Conservation (phyloP, 1,284 basidiomycete species). For the Wallemia hederae region DNA sequence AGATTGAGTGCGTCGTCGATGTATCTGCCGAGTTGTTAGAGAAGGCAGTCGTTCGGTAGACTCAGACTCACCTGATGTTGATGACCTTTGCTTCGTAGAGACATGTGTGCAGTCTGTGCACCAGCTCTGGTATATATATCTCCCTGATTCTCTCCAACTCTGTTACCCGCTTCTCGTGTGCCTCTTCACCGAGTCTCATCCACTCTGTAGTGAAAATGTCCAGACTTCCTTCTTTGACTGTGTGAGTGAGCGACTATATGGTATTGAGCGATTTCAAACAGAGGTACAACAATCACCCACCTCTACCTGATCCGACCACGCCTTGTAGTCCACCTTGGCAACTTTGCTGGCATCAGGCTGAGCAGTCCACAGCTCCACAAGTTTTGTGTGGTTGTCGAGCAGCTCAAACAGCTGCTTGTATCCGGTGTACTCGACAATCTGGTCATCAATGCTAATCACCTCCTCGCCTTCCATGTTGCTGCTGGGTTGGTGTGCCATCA, state of each 20-base stretch:
- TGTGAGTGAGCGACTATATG: background rate
- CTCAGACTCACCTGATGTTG: slow-evolving; percentile 34
- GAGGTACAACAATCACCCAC: slow-evolving; percentile 15
- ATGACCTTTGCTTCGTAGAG: slow-evolving; percentile 34
- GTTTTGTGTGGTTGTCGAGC: slow-evolving; percentile 13
- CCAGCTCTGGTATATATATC: slow-evolving; percentile 68
- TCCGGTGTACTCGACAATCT: slow-evolving; percentile 13
- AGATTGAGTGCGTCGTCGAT: slow-evolving; percentile 48
- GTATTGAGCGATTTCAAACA: background rate
- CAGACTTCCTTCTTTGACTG: slow-evolving; percentile 23
- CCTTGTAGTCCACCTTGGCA: slow-evolving; percentile 4
- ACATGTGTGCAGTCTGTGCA: slow-evolving; percentile 51
- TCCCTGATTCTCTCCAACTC: slow-evolving; percentile 57
- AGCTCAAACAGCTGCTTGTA: slow-evolving; percentile 22
- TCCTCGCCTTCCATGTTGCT: slow-evolving; percentile 17
- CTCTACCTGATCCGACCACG: slow-evolving; percentile 33
- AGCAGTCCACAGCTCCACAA: slow-evolving; percentile 8
- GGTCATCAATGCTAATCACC: slow-evolving; percentile 12
- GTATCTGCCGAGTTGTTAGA: slow-evolving; percentile 25
- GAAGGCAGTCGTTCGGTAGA: slow-evolving; percentile 1
- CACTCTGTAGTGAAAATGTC: slow-evolving; percentile 44
- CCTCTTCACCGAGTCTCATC: slow-evolving; percentile 28
- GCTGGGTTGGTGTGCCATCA: slow-evolving; percentile 27
- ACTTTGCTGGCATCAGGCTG: slow-evolving; percentile 2
- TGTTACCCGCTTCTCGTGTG: slow-evolving; percentile 27